Conservation (phyloP, 345 rosid genomes). For the Boechera retrofracta region DNA sequence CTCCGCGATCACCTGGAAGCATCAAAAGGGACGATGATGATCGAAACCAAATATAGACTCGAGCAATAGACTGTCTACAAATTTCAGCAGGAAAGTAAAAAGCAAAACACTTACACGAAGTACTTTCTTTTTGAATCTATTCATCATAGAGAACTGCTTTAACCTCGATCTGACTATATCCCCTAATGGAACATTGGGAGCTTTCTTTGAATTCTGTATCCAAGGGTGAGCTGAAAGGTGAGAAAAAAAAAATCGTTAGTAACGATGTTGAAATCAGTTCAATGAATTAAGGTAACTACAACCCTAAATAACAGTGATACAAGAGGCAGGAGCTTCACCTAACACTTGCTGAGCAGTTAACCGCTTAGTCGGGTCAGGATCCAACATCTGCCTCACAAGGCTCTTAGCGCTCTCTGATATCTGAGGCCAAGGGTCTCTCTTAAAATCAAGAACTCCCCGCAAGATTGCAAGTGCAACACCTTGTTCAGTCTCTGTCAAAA, state of each 20-base stretch:
- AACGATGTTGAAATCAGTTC: neutral
- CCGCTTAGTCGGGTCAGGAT: constrained; percentile 77
- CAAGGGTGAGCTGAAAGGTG: constrained; percentile 77
- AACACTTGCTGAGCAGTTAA: constrained; percentile 90
- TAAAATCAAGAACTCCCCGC: constrained; percentile 81
- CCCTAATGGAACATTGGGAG: constrained; percentile 95
- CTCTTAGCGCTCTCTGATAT: constrained; percentile 86
- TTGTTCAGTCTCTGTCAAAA: constrained; percentile 82
- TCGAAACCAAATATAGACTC: constrained; percentile 10
- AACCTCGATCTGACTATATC: constrained; percentile 93
- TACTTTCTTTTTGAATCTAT: constrained; percentile 94
- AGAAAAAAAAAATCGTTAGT: constrained; percentile 14
- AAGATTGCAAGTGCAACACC: constrained; percentile 96
- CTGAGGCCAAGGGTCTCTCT: constrained; percentile 98
- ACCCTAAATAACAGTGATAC: neutral
- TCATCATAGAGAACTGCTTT: constrained; percentile 95
- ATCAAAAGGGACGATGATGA: constrained; percentile 25
- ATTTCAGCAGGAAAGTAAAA: constrained; percentile 13
- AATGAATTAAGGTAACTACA: neutral
- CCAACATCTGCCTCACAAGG: constrained; percentile 86
- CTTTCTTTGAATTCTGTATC: constrained; percentile 94
- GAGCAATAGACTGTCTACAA: neutral
- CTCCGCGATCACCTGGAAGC: constrained; percentile 88
- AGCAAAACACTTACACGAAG: constrained; percentile 61
- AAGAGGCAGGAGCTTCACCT: constrained; percentile 54